Base-by-base conservation (phyloP, 257 asterid genomes). In the Coffea canephora region DNA sequence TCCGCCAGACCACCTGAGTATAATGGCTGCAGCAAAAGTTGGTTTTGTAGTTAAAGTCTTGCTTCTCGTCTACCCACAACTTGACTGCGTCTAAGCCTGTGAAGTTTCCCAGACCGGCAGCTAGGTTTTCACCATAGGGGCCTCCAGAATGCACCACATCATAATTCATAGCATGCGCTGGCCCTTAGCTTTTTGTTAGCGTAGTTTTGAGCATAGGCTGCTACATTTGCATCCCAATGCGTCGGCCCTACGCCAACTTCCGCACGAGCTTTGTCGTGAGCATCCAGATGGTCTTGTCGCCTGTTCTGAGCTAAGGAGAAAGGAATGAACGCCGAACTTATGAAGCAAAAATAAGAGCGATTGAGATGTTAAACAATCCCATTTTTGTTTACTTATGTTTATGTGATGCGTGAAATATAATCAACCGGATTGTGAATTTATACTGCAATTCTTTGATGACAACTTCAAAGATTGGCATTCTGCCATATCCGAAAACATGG, bases 51-150 rank as follows among this genome's bases (percentile, higher is more conserved):
- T 85, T 2, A 14, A 88, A 90, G 61, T 71, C 64, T 1, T 27
- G 21, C 82, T 54, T 82, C 80, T 90, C 91, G 0, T 10, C 54
- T 12, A 85, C 92, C 91, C 92, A 90, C 79, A 81, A 14, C 6
- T 45, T 52, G 52, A 89, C 87, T 0, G 91, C 93, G 0, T 69
- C 76, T 1, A n/a, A 25, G 1, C 84, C 91, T 0, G 87, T 78
- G 75, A 87, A 83, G 5, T 39, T 78, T 0, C 85, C 85, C 3
- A 50, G 15, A 2, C 89, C 90, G 23, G 66, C 72, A 13, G 92
- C 91, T 0, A 90, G 81, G 43, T 90, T 90, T 79, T 88, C 92
- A 0, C 89, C 92, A 10, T 85, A 87, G 4, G 82, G 84, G 0
- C 80, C 85, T 41, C 67, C 19, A 0, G 94, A 90, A 19, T 90